Conservation (phyloP, 2,329 filamentous ascomycete species). For the Cryphonectria parasitica region DNA sequence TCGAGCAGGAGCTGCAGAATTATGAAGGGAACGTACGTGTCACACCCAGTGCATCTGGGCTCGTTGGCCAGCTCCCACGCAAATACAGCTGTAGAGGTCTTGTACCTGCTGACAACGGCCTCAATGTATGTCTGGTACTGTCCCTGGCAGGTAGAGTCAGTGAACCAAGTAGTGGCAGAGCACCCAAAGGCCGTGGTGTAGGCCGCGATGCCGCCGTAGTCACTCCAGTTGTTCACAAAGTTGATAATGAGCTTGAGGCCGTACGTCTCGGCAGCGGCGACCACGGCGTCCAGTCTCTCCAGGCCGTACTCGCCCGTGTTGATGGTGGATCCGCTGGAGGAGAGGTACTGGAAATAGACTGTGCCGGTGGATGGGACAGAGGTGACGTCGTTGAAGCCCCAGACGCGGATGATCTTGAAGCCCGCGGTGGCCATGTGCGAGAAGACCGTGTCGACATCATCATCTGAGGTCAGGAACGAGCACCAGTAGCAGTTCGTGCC, state of each 20-base stretch:
- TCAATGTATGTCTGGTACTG: conserved; percentile 59
- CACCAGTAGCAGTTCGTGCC: conserved; percentile 61
- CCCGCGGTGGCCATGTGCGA: conserved; percentile 40
- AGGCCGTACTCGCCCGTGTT: conserved; percentile 66
- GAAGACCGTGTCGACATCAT: conserved; percentile 47
- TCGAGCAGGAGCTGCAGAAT: too few relatives aligned
- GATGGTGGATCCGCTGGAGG: conserved; percentile 55
- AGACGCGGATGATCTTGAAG: conserved; percentile 60
- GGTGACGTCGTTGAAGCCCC: conserved; percentile 65
- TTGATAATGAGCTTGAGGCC: conserved; percentile 67
- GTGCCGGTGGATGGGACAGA: conserved; percentile 39
- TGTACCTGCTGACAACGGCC: conserved; percentile 53
- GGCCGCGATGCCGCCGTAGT: conserved; percentile 67
- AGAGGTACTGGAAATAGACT: conserved; percentile 58
- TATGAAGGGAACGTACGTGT: conserved; percentile 36
- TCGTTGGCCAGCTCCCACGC: conserved; percentile 60
- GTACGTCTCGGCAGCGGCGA: conserved; percentile 60
- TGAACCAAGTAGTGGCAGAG: conserved; percentile 59
- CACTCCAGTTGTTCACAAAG: conserved; percentile 70
- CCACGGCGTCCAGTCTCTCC: conserved; percentile 66
- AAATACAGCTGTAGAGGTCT: conserved; percentile 51
- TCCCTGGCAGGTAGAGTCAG: conserved; percentile 52
- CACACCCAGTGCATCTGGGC: conserved; percentile 62
- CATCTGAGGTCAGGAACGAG: conserved; percentile 49
- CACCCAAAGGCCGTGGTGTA: conserved; percentile 64